These are phyloP conservation scores for Umbelopsis sp. DNA, from an alignment of 192 early-diverging fungal species.

Conservation along the genomic window DNA sequence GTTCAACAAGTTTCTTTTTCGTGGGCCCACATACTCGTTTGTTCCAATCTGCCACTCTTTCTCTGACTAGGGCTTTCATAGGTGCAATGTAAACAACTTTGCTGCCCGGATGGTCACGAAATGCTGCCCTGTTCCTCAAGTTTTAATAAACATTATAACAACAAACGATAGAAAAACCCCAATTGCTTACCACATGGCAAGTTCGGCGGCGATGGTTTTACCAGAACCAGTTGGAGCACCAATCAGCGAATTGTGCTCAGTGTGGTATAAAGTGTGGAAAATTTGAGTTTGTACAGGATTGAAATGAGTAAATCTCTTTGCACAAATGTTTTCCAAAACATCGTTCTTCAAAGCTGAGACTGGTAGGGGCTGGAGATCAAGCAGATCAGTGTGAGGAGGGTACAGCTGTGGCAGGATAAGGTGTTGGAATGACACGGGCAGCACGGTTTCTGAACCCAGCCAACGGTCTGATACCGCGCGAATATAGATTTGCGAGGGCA, in stretches of 20 bases:
- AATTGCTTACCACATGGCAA: slow-evolving; percentile 81
- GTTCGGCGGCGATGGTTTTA: slow-evolving; percentile 94
- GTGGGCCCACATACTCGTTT: slow-evolving; percentile 11
- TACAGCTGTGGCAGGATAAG: slow-evolving; percentile 92
- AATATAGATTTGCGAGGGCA: slow-evolving; percentile 98
- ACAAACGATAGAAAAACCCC: not conserved
- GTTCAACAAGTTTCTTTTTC: slow-evolving; percentile 83
- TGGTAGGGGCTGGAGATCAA: slow-evolving; percentile 91
- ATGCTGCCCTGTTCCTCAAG: slow-evolving; percentile 46
- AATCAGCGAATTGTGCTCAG: slow-evolving; percentile 89
- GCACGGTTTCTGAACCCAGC: slow-evolving; percentile 88
- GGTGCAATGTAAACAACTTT: slow-evolving; percentile 85
- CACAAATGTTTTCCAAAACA: slow-evolving; percentile 74
- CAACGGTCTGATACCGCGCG: slow-evolving; percentile 92
- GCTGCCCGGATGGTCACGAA: slow-evolving; percentile 73
- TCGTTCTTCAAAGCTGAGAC: slow-evolving; percentile 77
- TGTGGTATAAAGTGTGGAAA: slow-evolving; percentile 87
- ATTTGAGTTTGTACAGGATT: slow-evolving; percentile 97
- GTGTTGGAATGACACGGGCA: slow-evolving; percentile 93
- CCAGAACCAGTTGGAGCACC: slow-evolving; percentile 94
- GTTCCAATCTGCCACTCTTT: slow-evolving; percentile 81
- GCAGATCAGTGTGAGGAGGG: slow-evolving; percentile 90
- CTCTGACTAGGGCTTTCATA: slow-evolving; percentile 80
- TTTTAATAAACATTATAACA: not conserved
- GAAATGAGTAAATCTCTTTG: slow-evolving; percentile 63